Percentiles rank a stretch among this genome's conserved stretches.
Evolutionary conservation across 306 rosid genomes (phyloP).

Genomic region (Cyclanthera cordifolia): DNA sequence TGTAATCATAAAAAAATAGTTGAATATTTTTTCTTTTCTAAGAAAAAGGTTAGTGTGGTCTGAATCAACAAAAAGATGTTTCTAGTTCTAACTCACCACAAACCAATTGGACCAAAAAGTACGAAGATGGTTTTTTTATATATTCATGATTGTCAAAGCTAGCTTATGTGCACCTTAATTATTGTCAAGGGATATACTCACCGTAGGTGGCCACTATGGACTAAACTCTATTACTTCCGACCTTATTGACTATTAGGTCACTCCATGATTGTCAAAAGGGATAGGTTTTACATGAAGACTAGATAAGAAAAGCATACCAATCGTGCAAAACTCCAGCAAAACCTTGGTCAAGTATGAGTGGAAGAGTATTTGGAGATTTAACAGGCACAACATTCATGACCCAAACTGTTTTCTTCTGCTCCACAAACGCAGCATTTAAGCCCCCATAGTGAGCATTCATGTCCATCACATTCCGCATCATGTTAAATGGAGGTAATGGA

Average conservation of each 20-base stretch:
- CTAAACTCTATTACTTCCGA: too few relatives aligned
- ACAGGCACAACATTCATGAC: conserved; percentile 95
- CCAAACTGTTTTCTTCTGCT: conserved; percentile 79
- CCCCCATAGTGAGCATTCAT: conserved; percentile 88
- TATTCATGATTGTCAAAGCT: too few relatives aligned
- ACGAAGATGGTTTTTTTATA: too few relatives aligned
- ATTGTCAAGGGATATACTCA: too few relatives aligned
- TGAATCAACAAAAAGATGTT: background rate
- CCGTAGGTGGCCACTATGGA: too few relatives aligned
- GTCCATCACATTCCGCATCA: conserved; percentile 95
- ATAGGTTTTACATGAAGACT: background rate
- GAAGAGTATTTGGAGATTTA: conserved; percentile 57
- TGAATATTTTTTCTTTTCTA: background rate
- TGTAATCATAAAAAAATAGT: background rate
- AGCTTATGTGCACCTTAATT: too few relatives aligned
- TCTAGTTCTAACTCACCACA: background rate
- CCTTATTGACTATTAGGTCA: too few relatives aligned
- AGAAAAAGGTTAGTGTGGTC: background rate
- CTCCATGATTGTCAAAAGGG: background rate
- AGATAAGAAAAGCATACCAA: conserved; percentile 33
- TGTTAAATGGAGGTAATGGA: conserved; percentile 93
- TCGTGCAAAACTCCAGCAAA: conserved; percentile 88
- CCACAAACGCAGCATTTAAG: conserved; percentile 78
- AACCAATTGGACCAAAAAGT: background rate
- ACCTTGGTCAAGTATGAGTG: conserved; percentile 84